Evolutionary conservation across 208 protist genomes (phyloP).

Genomic region (Leishmania tropica): DNA sequence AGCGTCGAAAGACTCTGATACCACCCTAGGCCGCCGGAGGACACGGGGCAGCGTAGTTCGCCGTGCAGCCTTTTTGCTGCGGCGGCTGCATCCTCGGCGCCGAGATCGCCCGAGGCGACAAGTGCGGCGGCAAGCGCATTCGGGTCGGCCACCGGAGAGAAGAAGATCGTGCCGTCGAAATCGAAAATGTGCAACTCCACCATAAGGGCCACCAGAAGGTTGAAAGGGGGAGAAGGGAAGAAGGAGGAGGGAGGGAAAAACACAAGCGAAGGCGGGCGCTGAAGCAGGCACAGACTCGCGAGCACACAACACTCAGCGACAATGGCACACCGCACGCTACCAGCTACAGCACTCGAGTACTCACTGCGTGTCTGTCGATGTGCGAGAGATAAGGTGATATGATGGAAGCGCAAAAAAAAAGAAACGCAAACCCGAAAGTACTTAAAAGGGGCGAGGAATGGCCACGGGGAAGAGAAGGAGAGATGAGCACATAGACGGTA

Average conservation of each 20-base stretch:
- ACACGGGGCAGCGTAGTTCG: conserved; percentile 38
- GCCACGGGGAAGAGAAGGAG: background rate
- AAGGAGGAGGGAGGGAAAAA: background rate
- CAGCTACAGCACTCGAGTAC: background rate
- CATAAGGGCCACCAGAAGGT: conserved; percentile 17
- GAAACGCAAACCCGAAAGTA: background rate
- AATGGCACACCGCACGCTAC: background rate
- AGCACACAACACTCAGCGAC: background rate
- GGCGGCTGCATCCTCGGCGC: conserved; percentile 1
- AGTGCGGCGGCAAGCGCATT: conserved; percentile 35
- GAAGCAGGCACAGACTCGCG: background rate
- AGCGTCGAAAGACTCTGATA: conserved; percentile 76
- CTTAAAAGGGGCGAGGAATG: background rate
- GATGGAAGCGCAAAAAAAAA: background rate
- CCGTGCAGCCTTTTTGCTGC: conserved; percentile 34
- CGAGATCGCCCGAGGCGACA: conserved; percentile 1
- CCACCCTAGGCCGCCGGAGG: conserved; percentile 69
- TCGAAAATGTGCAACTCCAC: conserved; percentile 84
- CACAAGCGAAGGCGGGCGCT: background rate
- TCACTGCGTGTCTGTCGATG: background rate
- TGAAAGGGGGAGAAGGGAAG: conserved; percentile 1
- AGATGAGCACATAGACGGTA: background rate
- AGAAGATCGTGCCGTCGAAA: conserved; percentile 87
- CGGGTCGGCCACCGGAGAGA: conserved; percentile 52
- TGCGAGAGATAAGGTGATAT: background rate